Conservation (phyloP, 1,139 yeast genomes). For the Taiozyma sp. region DNA sequence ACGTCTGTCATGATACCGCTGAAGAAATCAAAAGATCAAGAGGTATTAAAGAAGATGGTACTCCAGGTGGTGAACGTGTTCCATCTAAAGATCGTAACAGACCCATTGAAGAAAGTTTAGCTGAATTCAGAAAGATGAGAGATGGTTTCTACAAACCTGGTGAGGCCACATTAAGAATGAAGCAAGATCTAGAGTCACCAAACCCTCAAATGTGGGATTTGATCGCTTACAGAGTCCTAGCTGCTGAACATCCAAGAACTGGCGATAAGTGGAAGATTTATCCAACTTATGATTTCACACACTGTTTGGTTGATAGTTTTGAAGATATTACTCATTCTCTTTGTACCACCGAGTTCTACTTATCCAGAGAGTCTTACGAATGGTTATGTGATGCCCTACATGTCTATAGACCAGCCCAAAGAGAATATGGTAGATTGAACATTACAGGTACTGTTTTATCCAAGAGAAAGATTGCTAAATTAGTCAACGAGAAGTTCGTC, state of each 20-base stretch:
- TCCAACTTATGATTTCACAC: slow-evolving; percentile 98
- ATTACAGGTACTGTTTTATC: slow-evolving; percentile 93
- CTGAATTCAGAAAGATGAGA: slow-evolving; percentile 84
- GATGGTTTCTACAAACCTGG: slow-evolving; percentile 87
- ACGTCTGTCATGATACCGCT: slow-evolving; percentile 90
- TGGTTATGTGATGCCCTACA: slow-evolving; percentile 97
- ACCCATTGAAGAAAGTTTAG: slow-evolving; percentile 68
- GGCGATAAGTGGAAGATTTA: slow-evolving; percentile 97
- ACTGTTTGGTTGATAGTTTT: slow-evolving; percentile 96
- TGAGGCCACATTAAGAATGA: slow-evolving; percentile 94
- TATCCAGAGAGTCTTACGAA: slow-evolving; percentile 92
- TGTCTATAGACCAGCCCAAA: slow-evolving; percentile 96
- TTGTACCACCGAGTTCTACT: slow-evolving; percentile 91
- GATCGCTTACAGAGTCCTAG: slow-evolving; percentile 93
- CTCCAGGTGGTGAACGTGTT: slow-evolving; percentile 86
- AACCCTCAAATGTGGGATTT: slow-evolving; percentile 99
- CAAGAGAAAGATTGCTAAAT: slow-evolving; percentile 91
- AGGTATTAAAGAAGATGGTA: slow-evolving; percentile 88
- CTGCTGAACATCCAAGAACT: slow-evolving; percentile 93
- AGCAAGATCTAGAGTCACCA: slow-evolving; percentile 87
- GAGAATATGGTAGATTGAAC: slow-evolving; percentile 96
- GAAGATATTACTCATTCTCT: slow-evolving; percentile 94
- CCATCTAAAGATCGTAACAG: slow-evolving; percentile 76
- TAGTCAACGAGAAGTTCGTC: slow-evolving; percentile 76
- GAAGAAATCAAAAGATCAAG: slow-evolving; percentile 88